Evolutionary conservation across 306 rosid genomes (phyloP).

Genomic region (Mimosa bimucronata): DNA sequence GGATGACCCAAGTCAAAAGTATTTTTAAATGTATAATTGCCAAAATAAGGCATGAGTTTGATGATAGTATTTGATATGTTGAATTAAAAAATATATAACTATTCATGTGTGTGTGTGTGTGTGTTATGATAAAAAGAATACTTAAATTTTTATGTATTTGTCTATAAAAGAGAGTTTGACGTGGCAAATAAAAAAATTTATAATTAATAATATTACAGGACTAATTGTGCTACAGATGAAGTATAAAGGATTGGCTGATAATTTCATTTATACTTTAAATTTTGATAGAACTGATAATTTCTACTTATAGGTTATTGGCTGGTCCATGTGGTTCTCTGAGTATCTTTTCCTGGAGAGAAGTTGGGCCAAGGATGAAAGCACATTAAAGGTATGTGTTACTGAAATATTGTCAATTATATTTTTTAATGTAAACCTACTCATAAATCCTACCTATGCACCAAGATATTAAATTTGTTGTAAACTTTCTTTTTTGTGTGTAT

Average conservation of each 20-base stretch:
- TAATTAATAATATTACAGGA: no score
- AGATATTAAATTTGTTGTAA: constrained; percentile 8
- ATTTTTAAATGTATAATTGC: not conserved
- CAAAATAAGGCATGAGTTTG: not conserved
- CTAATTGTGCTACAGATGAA: not conserved
- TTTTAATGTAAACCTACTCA: constrained; percentile 14
- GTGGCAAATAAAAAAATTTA: no score
- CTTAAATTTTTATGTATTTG: not conserved
- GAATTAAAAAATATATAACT: no score
- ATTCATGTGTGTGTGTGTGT: no score
- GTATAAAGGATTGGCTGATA: no score
- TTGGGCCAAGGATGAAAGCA: constrained; percentile 95
- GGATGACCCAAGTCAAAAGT: not conserved
- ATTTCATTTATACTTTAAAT: constrained; percentile 10
- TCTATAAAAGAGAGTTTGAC: not conserved
- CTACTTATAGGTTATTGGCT: constrained; percentile 77
- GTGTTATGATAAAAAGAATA: no score
- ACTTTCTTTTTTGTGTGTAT: not conserved
- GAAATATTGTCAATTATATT: not conserved
- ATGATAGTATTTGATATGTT: not conserved
- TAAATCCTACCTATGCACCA: not conserved
- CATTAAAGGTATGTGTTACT: constrained; percentile 67
- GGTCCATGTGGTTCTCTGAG: constrained; percentile 99
- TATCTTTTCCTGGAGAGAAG: constrained; percentile 92
- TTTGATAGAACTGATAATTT: constrained; percentile 28